Base-by-base conservation (phyloP, 179 eudicot genomes). In the Kewa caespitosa region DNA sequence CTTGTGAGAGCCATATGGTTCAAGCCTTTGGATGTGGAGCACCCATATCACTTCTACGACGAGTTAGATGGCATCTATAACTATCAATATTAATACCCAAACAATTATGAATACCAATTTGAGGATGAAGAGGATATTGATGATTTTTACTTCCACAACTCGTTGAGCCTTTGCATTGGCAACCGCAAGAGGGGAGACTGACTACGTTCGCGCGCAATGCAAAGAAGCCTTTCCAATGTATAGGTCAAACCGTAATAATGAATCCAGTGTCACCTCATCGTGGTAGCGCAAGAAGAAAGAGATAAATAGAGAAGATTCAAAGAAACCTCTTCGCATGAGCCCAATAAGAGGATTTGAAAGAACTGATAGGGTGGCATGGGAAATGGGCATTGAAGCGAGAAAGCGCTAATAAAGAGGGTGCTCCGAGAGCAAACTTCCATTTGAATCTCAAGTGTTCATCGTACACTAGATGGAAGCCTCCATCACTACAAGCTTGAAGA, bases 1-100 rank as follows among this genome's bases (percentile, higher is more conserved):
- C 96, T 96, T 46, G 83, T 91, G 25, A 76, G 98, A 80, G 98
- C 99, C 63, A 76, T 91, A 36, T 96, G 98, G 98, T 96, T 96
- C 41, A 80, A 78, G 50, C 98, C 99, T 37, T 74, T 93, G 76
- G 87, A 74, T 48, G 94, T 89, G 71, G 90, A 87, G 28, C 87
- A 80, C 48, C 83, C 28, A 31, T 86, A 86, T 28, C 90, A 86
- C 60, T 74, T 78, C 11, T 81, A 81, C 14, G 89, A 91, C 22
- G 90, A 91, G 1, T 74, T 74, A 4, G 88, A 84, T 22, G 84
- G 87, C 23, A 80, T 85, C 28, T 86, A 86, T 37, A 76, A 72
- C 36, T 86, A 88, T 38, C 89, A 87, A 70, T 81, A 84, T 37
- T 79, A 82, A 30, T 81, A 82, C 34, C 83, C 79, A n/a, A 83